Base-by-base conservation (phyloP, 2,329 filamentous ascomycete genomes). In the Talaromyces sp. region DNA sequence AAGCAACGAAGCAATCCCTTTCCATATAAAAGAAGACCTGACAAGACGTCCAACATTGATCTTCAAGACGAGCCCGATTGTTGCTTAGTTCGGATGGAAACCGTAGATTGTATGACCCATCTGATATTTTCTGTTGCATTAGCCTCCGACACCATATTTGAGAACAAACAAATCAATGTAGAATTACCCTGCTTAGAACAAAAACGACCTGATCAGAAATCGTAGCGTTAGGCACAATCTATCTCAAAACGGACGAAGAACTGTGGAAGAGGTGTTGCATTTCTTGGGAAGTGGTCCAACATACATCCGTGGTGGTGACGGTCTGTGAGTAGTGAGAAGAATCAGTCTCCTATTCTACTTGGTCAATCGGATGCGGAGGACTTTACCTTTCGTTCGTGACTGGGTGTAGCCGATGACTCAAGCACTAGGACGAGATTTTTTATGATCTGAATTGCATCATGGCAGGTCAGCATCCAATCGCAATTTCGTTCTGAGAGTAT, bases 371-470 rank as follows among this genome's bases (percentile, higher is more conserved):
- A 14, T 6, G 9, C 12, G 21, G 12, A n/a, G 8, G 12, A 31
- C 61, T 23, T 44, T 50, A 61, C 64, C 60, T 64, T 66, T 65
- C 68, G 65, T 61, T 69, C 4, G 61, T 61, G 23, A 48, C 37
- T 23, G 0, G 57, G 60, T 0, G 66, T 67, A 1, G 61, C 60
- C 0, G 64, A 61, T 0, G 68, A 69, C 1, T 72, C 71, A 1
- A 74, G 44, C 0, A 74, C 37, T 1, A 50, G n/a, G 0, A 72
- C 65, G 0, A 73, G 60, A 2, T 71, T 67, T 0, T 64, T 25
- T 0, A 75, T 56, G 7, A 73, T 71, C 73, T 71, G 56, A 8
- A 23, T 25, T 54, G 16, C 25, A 11, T 7, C 12, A 48, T 59
- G n/a, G 6, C 16, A 37, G 7, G 9, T 58, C 16, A 58, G 37